Conservation (phyloP, 2,329 filamentous ascomycete species). For the Trichoderma asperellum region DNA sequence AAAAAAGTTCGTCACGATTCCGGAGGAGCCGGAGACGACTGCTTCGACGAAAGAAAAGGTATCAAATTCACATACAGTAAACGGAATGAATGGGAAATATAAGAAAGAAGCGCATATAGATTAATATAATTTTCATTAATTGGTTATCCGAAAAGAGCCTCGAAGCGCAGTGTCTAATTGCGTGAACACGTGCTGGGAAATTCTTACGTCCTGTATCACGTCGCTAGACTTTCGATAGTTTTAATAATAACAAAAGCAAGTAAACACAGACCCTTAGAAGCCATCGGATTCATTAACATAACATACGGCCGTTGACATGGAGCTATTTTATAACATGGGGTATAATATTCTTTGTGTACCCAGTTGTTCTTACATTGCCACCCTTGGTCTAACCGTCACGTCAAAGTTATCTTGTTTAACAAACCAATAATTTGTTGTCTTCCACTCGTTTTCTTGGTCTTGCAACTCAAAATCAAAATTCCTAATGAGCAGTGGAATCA, state of each 20-base stretch:
- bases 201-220: too few relatives aligned
- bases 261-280: too few relatives aligned
- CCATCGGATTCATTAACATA: too few relatives aligned
- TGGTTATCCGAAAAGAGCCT: background rate
- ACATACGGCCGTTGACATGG: too few relatives aligned
- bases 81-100: slow-evolving; percentile 17
- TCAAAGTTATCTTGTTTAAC: slow-evolving; percentile 48
- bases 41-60: slow-evolving; percentile 3
- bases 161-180: too few relatives aligned
- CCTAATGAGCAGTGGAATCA: slow-evolving; percentile 45
- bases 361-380: background rate
- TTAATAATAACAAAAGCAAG: too few relatives aligned
- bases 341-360: too few relatives aligned
- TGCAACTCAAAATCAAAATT: slow-evolving; percentile 42
- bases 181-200: too few relatives aligned
- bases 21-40: slow-evolving; percentile 58
- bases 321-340: background rate
- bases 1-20: slow-evolving; percentile 81
- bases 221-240: too few relatives aligned
- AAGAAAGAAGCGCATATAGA: slow-evolving; percentile 13
- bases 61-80: slow-evolving; percentile 1
- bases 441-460: slow-evolving; percentile 35
- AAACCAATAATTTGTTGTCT: slow-evolving; percentile 48
- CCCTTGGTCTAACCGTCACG: slow-evolving; percentile 34
- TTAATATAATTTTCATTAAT: slow-evolving; percentile 15